Base-by-base conservation (phyloP, 345 rosid genomes). In the Eucalyptus polybractea region DNA sequence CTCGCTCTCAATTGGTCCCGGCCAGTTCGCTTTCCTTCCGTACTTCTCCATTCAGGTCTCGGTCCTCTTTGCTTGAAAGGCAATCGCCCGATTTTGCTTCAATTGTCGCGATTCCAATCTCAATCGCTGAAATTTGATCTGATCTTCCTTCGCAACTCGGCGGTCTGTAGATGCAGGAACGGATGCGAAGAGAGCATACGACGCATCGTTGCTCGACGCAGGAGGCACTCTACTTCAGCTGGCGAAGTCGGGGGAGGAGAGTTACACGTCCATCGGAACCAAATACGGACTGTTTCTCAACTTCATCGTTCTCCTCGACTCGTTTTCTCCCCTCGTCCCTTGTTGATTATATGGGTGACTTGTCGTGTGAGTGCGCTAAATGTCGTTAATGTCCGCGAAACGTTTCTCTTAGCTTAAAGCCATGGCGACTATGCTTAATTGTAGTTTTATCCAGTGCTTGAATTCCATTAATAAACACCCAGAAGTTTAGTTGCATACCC, bases 201-300 rank as follows among this genome's bases (percentile, higher is more conserved):
- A 94, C 90, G 98, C 93, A 42, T 90, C 93, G 88, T 89, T 95
- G 91, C 90, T 97, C 94, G 98, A 97, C 88, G 98, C 97, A 42
- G 99, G 97, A 54, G 99, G 98, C 37, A 96, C 98, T 44, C 98
- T 97, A 88, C 89, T 96, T 93, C 99, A 95, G 80, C 87, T 96
- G 90, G 54, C 95, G 14, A 91, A 92, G 44, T 98, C 99, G 27
- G 97, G 96, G 7, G 95, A 93, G 88, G 94, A 97, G 88, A 94
- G 94, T 67, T 95, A 95, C 86, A 93, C 96, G 83, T 92, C 97
- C 50, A 92, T 96, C 85, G 98, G 96, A 50, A 92, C 88, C 45
- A 95, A 94, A 94, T 95, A 94, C 60, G 97, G 90, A 53, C 58
- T 19, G 91, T 93, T 89, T 24, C 33, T 69, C 54, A 6, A 37